These are phyloP conservation scores for Maudiozyma pseudohumilis DNA, from an alignment of 805 yeast genomes.

Conservation along the genomic window DNA sequence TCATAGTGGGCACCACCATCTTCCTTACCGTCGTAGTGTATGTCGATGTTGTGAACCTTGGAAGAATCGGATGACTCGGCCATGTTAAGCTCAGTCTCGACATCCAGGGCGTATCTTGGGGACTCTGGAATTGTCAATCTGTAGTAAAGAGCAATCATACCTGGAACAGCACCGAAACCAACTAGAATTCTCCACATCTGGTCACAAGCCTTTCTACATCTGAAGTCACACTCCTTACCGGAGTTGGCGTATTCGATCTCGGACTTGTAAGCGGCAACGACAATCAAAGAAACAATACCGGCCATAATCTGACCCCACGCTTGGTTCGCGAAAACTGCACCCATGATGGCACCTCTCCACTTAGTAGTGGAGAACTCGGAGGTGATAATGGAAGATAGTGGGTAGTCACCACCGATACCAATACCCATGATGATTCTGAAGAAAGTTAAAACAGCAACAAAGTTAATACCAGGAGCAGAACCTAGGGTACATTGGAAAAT, in stretches of 20 bases:
- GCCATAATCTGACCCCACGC: constrained; percentile 92
- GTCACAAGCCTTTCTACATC: constrained; percentile 71
- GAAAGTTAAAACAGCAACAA: constrained; percentile 63
- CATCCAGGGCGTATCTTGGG: constrained; percentile 82
- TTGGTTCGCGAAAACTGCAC: constrained; percentile 92
- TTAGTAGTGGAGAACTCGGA: constrained; percentile 89
- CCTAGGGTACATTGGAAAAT: constrained; percentile 70
- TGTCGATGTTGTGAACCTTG: constrained; percentile 6
- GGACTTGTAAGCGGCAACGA: constrained; percentile 68
- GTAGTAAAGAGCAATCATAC: constrained; percentile 71
- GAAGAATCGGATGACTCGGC: not conserved
- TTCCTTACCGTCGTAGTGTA: constrained; percentile 16
- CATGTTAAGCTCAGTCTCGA: constrained; percentile 32
- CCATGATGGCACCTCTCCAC: constrained; percentile 98
- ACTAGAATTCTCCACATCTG: constrained; percentile 90
- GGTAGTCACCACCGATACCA: constrained; percentile 97
- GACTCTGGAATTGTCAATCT: constrained; percentile 93
- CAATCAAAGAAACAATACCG: constrained; percentile 71
- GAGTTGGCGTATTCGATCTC: constrained; percentile 44
- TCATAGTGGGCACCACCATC: constrained; percentile 19
- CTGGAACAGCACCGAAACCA: constrained; percentile 90
- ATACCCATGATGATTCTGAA: constrained; percentile 87
- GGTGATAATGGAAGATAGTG: constrained; percentile 84
- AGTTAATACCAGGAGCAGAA: constrained; percentile 56
- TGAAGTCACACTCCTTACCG: constrained; percentile 51